Percentiles rank a stretch among this genome's conserved stretches.
Conservation (phyloP, 106 monocot genomes). For the Narthecium ossifragum region DNA sequence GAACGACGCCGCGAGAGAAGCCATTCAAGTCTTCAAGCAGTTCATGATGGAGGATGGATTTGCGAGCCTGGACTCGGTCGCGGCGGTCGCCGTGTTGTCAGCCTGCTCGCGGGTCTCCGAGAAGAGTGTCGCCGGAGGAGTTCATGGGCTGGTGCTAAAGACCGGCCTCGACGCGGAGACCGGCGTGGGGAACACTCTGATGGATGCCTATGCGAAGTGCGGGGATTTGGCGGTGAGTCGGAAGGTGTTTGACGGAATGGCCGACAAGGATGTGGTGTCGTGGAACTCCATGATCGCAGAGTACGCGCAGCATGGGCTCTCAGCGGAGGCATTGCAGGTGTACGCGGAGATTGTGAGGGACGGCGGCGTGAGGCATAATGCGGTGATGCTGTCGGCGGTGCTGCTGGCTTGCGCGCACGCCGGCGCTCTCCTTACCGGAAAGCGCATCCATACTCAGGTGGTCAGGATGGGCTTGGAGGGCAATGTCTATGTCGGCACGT, state of each 20-base stretch:
- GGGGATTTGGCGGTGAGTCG: conserved; percentile 38
- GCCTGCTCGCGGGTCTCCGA: conserved; percentile 46
- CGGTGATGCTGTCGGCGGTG: conserved; percentile 61
- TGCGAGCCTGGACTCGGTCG: conserved; percentile 25
- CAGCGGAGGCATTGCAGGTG: conserved; percentile 48
- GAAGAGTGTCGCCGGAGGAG: conserved; percentile 15
- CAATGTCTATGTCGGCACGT: conserved; percentile 72
- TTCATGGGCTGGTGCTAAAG: conserved; percentile 57
- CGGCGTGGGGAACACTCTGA: conserved; percentile 64
- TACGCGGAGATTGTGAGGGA: conserved; percentile 42
- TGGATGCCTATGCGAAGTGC: conserved; percentile 76
- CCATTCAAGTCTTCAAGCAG: conserved; percentile 30
- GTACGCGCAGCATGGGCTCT: conserved; percentile 62
- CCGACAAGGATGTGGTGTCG: conserved; percentile 57
- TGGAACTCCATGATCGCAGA: conserved; percentile 86
- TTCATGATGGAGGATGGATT: conserved; percentile 26
- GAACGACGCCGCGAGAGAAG: conserved; percentile 25
- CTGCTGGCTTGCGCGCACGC: conserved; percentile 78
- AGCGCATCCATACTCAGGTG: conserved; percentile 73
- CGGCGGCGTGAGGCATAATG: conserved; percentile 24
- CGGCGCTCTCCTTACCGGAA: conserved; percentile 61
- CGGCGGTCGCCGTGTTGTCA: conserved; percentile 45
- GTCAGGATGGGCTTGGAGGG: conserved; percentile 69
- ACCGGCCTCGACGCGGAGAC: conserved; percentile 37
- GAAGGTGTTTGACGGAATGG: conserved; percentile 68